phyloP scores from a whole-genome alignment of 441 rosid species.

The Populus hybrid region DNA sequence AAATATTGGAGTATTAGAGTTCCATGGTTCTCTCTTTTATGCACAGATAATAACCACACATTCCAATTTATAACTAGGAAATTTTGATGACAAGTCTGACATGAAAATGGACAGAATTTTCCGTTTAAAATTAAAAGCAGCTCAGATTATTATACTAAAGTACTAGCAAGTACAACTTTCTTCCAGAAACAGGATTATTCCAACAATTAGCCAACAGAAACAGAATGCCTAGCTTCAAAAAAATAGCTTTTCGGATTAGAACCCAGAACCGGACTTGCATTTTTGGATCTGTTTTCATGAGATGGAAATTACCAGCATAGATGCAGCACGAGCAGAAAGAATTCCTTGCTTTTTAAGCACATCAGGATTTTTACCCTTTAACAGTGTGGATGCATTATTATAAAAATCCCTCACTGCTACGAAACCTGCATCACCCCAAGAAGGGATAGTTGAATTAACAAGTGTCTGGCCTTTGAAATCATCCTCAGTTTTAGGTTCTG shows the following conservation, averaged over 20 bases:
- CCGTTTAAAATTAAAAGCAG: neutral
- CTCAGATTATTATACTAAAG: neutral
- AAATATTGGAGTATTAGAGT: neutral
- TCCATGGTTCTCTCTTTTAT: neutral
- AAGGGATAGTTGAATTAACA: conserved; percentile 36
- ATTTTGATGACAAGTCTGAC: neutral
- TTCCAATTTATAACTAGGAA: neutral
- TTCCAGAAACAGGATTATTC: neutral
- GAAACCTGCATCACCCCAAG: conserved; percentile 48
- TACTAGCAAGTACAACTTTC: neutral
- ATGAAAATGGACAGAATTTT: neutral
- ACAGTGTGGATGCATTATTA: conserved; percentile 48
- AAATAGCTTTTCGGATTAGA: neutral
- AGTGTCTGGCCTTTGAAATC: conserved; percentile 35
- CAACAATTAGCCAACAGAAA: neutral
- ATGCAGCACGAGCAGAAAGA: conserved; percentile 86
- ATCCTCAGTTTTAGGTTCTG: conserved; percentile 36
- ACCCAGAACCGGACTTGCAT: neutral
- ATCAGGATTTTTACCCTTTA: conserved; percentile 59
- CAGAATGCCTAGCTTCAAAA: neutral
- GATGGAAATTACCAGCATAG: conserved; percentile 76
- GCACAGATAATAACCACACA: neutral
- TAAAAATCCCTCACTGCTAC: conserved; percentile 50
- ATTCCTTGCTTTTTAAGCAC: conserved; percentile 65
- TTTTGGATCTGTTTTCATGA: neutral